Conservation (phyloP, 2,329 filamentous ascomycete species). For the Ceratocystiopsis sp. region DNA sequence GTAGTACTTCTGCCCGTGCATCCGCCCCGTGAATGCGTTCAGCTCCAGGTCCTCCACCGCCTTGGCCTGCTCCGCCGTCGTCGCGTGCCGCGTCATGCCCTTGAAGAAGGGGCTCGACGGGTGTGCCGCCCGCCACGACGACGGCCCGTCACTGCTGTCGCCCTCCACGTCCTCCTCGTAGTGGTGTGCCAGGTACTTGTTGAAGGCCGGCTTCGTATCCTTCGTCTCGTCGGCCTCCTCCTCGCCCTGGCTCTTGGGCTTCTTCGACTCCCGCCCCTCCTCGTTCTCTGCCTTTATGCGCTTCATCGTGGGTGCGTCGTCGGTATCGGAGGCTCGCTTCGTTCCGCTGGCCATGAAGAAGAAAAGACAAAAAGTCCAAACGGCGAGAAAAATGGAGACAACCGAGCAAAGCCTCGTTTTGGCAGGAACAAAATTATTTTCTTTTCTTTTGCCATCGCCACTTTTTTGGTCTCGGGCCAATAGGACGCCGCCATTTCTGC, state of each 20-base stretch:
- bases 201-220: conserved; percentile 25
- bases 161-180: conserved; percentile 29
- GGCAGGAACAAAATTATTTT: background rate
- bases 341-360: conserved; percentile 4
- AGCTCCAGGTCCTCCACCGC: conserved; percentile 60
- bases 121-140: background rate
- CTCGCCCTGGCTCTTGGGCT: background rate
- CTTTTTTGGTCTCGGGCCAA: no score
- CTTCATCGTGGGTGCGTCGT: conserved; percentile 17
- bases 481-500: no score
- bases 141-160: conserved; percentile 12
- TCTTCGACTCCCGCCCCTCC: conserved; percentile 5
- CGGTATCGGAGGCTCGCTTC: background rate
- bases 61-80: conserved; percentile 58
- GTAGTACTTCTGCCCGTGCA: conserved; percentile 73
- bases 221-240: conserved; percentile 1
- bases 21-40: conserved; percentile 71
- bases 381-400: background rate
- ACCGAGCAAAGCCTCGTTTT: no score
- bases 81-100: conserved; percentile 59
- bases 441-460: background rate
- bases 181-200: conserved; percentile 86
- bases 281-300: conserved; percentile 12
- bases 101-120: conserved; percentile 34
- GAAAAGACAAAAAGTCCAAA: background rate